phyloP scores from a whole-genome alignment of 495 filamentous ascomycete genomes.

The Copromyces sp. region DNA sequence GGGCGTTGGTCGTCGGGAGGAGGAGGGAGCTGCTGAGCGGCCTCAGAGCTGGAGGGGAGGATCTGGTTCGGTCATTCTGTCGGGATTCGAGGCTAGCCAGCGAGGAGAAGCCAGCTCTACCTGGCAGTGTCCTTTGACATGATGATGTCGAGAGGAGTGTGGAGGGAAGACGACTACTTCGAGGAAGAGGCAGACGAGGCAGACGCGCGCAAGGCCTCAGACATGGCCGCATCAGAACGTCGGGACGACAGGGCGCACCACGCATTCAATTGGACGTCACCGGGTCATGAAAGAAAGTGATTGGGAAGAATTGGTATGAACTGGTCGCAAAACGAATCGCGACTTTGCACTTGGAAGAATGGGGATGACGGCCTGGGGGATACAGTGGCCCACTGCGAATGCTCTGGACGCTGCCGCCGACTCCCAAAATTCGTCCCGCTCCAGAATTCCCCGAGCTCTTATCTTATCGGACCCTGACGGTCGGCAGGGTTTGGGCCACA shows the following conservation, averaged over 20 bases:
- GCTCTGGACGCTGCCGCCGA: neutral
- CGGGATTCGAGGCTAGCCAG: neutral
- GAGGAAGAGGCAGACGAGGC: conserved; percentile 11
- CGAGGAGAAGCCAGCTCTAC: neutral
- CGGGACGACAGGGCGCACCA: conserved; percentile 14
- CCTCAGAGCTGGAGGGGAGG: neutral
- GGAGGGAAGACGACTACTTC: neutral
- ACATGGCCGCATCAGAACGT: conserved; percentile 24
- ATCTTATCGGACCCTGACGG: neutral
- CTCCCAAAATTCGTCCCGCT: conserved; percentile 4
- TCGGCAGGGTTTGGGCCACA: neutral
- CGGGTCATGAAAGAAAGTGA: conserved; percentile 4
- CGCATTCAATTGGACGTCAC: conserved; percentile 20
- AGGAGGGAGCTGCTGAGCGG: neutral
- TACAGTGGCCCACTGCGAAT: neutral
- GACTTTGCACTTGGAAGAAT: neutral
- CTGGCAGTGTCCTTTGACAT: neutral
- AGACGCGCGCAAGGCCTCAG: conserved; percentile 6
- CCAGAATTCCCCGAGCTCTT: conserved; percentile 5
- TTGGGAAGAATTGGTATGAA: neutral
- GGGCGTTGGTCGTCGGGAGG: neutral
- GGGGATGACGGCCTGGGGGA: neutral
- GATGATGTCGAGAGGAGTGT: neutral
- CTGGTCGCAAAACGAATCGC: neutral
- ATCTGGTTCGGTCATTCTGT: neutral